Base-by-base conservation (phyloP, 2,329 filamentous ascomycete genomes). In the Apiospora marii region DNA sequence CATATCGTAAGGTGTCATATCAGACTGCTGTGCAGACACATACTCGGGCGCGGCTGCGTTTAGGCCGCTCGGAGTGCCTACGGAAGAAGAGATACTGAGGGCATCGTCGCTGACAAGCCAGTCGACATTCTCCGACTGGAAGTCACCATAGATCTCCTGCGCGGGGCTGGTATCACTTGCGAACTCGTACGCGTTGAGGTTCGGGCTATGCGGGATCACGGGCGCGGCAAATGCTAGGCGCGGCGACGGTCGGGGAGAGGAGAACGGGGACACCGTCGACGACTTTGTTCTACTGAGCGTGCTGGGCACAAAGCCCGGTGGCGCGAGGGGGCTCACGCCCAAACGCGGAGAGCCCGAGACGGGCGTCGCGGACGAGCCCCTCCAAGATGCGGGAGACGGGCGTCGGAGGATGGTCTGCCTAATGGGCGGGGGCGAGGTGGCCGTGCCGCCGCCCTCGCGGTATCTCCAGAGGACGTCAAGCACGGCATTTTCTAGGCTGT, bases 1-100 rank as follows among this genome's bases (percentile, higher is more conserved):
- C 90, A 99, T 98, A 81, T 99, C 96, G 83, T 98, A 98, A 0
- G 96, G 96, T 73, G 94, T 97, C 96, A 99, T 98, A 79, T 98
- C 95, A 72, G 91, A 90, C 79, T 93, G 93, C 80, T 92, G 90
- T 69, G 88, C 84, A 44, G 88, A 86, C 1, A 89, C 87, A 77
- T 90, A 98, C 81, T 98, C 95, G 34, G 95, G 93, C 6, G 94
- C 94, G 19, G 92, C 92, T 61, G 91, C 92, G 79, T 94, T 95
- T 73, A 96, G 87, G 46, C 90, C 91, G 76, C 92, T 94, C 22
- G 92, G 87, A 13, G 89, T 90, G 48, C 90, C 88, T 53, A 89
- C 83, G 10, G 92, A 93, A 34, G 95, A 98, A 34, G 94, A 92
- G 72, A 95, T 90, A 77, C 92, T 95, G 78, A 92, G 93, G 71